Evolutionary conservation across 176 grass and related monocot genomes (phyloP).

Genomic region (Guadua angustifolia): DNA sequence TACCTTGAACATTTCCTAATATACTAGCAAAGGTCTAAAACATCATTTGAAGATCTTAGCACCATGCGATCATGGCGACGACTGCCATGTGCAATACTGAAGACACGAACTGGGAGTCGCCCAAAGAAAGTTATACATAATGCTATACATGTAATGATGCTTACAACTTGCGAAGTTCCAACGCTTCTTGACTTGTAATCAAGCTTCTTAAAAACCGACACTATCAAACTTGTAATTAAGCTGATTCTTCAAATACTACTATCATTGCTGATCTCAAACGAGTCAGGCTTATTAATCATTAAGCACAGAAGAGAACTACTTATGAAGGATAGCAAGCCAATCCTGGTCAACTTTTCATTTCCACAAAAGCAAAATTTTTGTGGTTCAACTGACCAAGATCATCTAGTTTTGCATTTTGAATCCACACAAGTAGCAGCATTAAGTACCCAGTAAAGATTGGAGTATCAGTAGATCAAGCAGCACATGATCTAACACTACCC

Average conservation of each 20-base stretch:
- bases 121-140: background rate
- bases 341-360: background rate
- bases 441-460: background rate
- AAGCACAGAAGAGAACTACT: no score
- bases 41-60: background rate
- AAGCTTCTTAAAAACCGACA: no score
- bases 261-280: no score
- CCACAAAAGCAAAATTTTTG: background rate
- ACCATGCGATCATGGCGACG: constrained; percentile 3
- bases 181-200: no score
- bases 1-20: background rate
- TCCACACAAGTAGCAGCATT: background rate
- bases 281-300: no score
- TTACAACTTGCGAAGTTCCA: no score
- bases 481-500: background rate
- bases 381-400: background rate
- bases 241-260: no score
- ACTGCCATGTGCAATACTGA: background rate
- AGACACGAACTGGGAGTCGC: background rate
- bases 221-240: no score
- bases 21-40: background rate
- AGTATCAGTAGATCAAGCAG: background rate
- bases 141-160: no score
- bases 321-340: no score
- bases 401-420: background rate